phyloP scores from a whole-genome alignment of 2,329 filamentous ascomycete species.

The Hawksworthiomyces lignivorus region DNA sequence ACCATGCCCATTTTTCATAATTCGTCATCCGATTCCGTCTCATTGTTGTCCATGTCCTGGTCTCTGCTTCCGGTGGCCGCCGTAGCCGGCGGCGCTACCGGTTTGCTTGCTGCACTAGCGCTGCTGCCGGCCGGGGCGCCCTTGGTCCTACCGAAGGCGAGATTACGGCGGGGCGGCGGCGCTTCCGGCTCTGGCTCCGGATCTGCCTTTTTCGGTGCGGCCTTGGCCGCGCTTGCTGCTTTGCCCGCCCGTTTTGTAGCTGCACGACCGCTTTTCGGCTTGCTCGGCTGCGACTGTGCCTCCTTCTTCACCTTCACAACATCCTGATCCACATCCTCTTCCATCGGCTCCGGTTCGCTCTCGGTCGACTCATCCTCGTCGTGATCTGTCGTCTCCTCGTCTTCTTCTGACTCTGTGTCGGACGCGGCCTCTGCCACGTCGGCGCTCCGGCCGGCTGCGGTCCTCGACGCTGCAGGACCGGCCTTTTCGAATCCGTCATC shows the following conservation, averaged over 20 bases:
- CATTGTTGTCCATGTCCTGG: slow-evolving; percentile 24
- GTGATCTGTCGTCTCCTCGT: slow-evolving; percentile 22
- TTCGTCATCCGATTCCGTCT: slow-evolving; percentile 51
- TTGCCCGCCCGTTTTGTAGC: no score
- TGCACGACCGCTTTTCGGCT: no score
- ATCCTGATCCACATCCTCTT: no score
- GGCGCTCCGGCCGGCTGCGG: neutral
- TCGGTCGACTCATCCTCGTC: slow-evolving; percentile 33
- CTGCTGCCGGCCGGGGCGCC: slow-evolving; percentile 4
- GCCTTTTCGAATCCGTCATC: slow-evolving; percentile 42
- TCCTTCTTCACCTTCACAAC: no score
- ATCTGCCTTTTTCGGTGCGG: no score
- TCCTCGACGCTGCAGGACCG: slow-evolving; percentile 13
- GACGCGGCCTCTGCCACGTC: neutral
- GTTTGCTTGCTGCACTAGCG: slow-evolving; percentile 15
- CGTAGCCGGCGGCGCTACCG: no score
- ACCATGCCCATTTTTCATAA: slow-evolving; percentile 27
- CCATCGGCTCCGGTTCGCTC: slow-evolving; percentile 28
- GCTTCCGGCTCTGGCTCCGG: slow-evolving; percentile 13
- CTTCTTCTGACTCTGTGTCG: slow-evolving; percentile 6
- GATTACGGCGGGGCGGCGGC: slow-evolving; percentile 20
- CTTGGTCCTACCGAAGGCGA: slow-evolving; percentile 12
- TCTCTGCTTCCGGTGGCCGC: neutral
- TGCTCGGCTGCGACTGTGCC: neutral
- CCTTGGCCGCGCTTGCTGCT: no score